phyloP scores from a whole-genome alignment of 768 basidiomycete species.

The Leucocoprinus sp. region DNA sequence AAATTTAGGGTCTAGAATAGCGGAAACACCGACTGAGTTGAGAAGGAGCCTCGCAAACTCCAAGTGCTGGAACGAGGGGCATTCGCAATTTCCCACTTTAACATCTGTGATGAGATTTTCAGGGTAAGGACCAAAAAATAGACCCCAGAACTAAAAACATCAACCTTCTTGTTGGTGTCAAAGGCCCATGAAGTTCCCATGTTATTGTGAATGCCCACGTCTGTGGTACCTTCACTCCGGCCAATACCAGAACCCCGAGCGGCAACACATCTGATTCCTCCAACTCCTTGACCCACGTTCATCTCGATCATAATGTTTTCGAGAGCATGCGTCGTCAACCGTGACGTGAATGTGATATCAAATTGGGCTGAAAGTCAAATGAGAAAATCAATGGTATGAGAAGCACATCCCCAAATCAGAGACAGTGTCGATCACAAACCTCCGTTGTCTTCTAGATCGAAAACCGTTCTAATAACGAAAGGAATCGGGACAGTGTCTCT shows the following conservation, averaged over 20 bases:
- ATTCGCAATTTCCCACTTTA: conserved; percentile 73
- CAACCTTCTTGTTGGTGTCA: conserved; percentile 58
- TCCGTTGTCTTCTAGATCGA: conserved; percentile 34
- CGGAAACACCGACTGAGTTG: conserved; percentile 44
- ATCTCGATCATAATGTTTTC: conserved; percentile 68
- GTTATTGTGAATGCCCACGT: conserved; percentile 23
- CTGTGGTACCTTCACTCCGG: conserved; percentile 22
- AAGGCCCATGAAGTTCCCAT: conserved; percentile 70
- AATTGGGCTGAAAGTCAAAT: conserved; percentile 38
- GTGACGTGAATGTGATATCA: conserved; percentile 54
- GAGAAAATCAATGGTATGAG: background rate
- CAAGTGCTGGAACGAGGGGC: conserved; percentile 61
- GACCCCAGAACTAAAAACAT: background rate
- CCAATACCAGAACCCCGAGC: conserved; percentile 47
- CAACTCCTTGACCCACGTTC: conserved; percentile 67
- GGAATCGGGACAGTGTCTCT: conserved; percentile 45
- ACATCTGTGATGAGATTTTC: conserved; percentile 31
- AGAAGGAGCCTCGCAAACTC: conserved; percentile 73
- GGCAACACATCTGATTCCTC: conserved; percentile 63
- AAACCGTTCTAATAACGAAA: conserved; percentile 39
- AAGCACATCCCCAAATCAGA: conserved; percentile 1
- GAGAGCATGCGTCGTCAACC: conserved; percentile 53
- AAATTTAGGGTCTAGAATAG: no score
- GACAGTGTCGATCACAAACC: conserved; percentile 26
- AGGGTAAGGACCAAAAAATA: background rate